Percentiles rank a stretch among this genome's conserved stretches.
Conservation (phyloP, 164 flowering plant species). For the Magnolia changhungtana region DNA sequence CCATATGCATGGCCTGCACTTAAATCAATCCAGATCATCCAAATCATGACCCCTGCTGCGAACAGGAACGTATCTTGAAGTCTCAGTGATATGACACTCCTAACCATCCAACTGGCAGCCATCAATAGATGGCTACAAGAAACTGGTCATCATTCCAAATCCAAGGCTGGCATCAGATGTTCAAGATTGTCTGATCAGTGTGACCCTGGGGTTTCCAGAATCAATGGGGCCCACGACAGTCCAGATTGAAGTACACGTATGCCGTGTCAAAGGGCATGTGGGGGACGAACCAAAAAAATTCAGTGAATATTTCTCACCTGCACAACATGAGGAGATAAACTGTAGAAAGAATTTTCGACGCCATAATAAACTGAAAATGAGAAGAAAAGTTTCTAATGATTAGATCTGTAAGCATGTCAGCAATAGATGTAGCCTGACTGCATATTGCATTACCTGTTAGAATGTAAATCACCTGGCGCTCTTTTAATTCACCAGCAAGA, state of each 20-base stretch:
- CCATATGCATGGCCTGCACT: not conserved
- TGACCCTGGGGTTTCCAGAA: no score
- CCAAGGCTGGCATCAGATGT: not conserved
- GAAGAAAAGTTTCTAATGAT: constrained; percentile 3
- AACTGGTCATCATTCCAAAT: not conserved
- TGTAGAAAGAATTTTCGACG: constrained; percentile 62
- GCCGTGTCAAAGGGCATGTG: not conserved
- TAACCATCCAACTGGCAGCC: not conserved
- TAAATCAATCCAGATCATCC: not conserved
- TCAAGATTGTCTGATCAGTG: not conserved
- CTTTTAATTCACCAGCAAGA: constrained; percentile 79
- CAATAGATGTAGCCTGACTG: not conserved
- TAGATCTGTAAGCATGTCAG: not conserved
- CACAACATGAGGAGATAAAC: constrained; percentile 79
- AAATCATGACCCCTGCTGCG: not conserved
- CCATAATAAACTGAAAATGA: constrained; percentile 79
- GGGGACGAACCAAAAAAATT: not conserved
- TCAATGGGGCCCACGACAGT: not conserved
- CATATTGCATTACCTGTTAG: constrained; percentile 55
- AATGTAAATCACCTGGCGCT: constrained; percentile 53
- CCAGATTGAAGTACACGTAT: not conserved
- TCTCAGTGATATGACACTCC: not conserved
- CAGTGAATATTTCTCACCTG: constrained; percentile 47
- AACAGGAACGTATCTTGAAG: not conserved
- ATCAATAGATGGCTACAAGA: no score